These are phyloP conservation scores for Coemansia sp. DNA, from an alignment of 192 early-diverging fungal species.

Conservation along the genomic window DNA sequence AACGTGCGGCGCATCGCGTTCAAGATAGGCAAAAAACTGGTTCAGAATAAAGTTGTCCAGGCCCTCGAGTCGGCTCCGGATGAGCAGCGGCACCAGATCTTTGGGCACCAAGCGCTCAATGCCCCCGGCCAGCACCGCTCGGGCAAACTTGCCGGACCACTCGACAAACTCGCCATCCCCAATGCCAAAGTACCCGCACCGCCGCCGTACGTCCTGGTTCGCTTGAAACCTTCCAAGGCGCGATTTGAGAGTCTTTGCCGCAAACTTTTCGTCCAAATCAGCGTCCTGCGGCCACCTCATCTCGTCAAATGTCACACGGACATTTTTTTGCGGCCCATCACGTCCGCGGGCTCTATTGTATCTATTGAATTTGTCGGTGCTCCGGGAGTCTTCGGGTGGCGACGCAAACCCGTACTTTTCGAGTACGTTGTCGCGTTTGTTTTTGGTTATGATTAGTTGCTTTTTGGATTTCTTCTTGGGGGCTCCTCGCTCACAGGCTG, in stretches of 20 bases:
- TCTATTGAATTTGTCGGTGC: neutral
- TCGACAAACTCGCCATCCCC: constrained; percentile 16
- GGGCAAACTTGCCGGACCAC: constrained; percentile 31
- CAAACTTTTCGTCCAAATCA: constrained; percentile 39
- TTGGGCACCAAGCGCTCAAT: constrained; percentile 29
- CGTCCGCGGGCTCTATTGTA: neutral
- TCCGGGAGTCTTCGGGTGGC: no score
- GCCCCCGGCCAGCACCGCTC: constrained; percentile 13
- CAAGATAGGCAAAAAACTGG: constrained; percentile 55
- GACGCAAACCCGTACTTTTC: neutral
- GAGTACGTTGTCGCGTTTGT: neutral
- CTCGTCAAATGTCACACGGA: neutral
- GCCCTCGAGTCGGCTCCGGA: constrained; percentile 16
- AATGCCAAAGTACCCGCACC: constrained; percentile 51
- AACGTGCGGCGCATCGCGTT: constrained; percentile 43
- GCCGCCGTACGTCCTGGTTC: constrained; percentile 7
- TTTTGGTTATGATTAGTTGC: neutral
- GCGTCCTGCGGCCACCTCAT: constrained; percentile 32
- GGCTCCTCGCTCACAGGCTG: neutral
- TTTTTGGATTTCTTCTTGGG: neutral
- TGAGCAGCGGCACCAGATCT: constrained; percentile 23
- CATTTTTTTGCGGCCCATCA: neutral
- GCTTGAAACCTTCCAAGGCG: constrained; percentile 22
- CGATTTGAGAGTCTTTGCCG: constrained; percentile 3
- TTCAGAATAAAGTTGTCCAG: constrained; percentile 33